A percentile compares a stretch with the other conserved stretches of the same genome.
Conservation (phyloP, 1,139 yeast genomes). For the Scheffersomyces quercinus region DNA sequence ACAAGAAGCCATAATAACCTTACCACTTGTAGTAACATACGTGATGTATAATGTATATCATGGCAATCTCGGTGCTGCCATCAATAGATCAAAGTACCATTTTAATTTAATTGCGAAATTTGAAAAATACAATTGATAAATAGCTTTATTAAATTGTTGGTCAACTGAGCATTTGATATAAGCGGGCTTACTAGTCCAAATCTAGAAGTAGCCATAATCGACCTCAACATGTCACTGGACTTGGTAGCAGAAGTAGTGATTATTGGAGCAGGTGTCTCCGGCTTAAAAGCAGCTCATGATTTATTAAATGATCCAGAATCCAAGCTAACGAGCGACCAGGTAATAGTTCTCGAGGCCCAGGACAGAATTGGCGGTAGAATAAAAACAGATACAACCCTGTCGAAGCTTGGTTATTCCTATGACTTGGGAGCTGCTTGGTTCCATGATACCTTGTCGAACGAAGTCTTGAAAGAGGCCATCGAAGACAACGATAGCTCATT, state of each 20-base stretch:
- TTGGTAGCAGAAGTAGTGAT: slow-evolving; percentile 27
- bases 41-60: too few species aligned
- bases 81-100: too few species aligned
- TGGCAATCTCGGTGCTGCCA: too few species aligned
- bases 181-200: too few species aligned
- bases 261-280: slow-evolving; percentile 84
- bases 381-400: slow-evolving; percentile 25
- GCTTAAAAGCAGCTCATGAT: slow-evolving; percentile 72
- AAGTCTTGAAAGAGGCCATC: slow-evolving; percentile 39
- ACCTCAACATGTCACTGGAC: too few species aligned
- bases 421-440: slow-evolving; percentile 92
- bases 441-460: slow-evolving; percentile 74
- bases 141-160: too few species aligned
- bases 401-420: slow-evolving; percentile 41
- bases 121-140: neutral
- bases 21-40: too few species aligned
- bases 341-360: slow-evolving; percentile 52
- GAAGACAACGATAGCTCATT: slow-evolving; percentile 18
- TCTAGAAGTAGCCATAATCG: too few species aligned
- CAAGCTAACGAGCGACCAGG: slow-evolving; percentile 27
- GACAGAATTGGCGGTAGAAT: slow-evolving; percentile 52
- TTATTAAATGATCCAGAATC: slow-evolving; percentile 39
- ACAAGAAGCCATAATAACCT: too few species aligned
- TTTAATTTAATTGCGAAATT: neutral
- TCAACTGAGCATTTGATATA: too few species aligned